A percentile compares a stretch with the other conserved stretches of the same genome.
Evolutionary conservation across 352 stramenopile species (phyloP).

Genomic region (Aphanomyces invadans): DNA sequence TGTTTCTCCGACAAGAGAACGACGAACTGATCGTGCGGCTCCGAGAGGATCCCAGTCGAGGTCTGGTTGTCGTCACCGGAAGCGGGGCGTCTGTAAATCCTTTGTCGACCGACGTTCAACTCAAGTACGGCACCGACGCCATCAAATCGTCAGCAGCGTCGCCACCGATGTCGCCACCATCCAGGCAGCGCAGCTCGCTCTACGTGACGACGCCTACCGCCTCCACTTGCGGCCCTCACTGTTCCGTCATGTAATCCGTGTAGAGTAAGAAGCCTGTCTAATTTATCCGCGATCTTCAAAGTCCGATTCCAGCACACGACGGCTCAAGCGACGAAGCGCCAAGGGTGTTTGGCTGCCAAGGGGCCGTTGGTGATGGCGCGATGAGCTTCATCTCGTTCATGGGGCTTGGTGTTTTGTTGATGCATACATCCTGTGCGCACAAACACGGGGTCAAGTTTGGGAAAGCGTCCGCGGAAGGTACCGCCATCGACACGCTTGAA

Average conservation of each 20-base stretch:
- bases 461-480: too few relatives aligned
- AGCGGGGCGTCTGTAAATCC: neutral
- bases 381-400: too few relatives aligned
- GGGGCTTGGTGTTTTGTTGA: too few relatives aligned
- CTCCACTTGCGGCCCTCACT: neutral
- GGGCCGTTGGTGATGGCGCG: too few relatives aligned
- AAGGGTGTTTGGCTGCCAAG: too few relatives aligned
- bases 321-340: too few relatives aligned
- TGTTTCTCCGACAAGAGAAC: slow-evolving; percentile 63
- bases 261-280: neutral
- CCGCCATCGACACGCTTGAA: neutral
- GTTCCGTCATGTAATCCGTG: slow-evolving; percentile 3
- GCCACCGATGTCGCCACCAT: neutral
- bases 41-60: neutral
- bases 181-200: neutral
- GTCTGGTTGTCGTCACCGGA: neutral
- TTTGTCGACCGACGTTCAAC: neutral
- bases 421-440: too few relatives aligned
- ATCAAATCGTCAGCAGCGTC: neutral
- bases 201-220: neutral
- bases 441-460: too few relatives aligned
- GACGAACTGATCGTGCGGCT: slow-evolving; percentile 32
- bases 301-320: too few relatives aligned
- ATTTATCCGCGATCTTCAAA: too few relatives aligned
- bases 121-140: slow-evolving; percentile 1